phyloP scores from a whole-genome alignment of 495 filamentous ascomycete genomes.

The Eremomyces bilateralis region DNA sequence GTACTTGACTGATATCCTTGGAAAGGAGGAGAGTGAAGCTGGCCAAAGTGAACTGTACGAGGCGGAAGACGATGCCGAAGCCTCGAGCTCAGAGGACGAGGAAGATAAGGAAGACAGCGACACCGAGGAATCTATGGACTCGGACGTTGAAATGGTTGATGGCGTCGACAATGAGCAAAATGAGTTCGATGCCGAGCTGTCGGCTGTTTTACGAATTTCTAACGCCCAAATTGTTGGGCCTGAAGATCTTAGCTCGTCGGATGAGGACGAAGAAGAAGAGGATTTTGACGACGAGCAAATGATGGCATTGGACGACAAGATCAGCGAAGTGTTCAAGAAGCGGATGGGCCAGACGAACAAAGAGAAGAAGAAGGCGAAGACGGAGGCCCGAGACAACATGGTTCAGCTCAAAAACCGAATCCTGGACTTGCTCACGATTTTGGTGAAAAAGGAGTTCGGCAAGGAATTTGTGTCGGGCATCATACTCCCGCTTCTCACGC shows the following conservation, averaged over 20 bases:
- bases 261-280: slow-evolving; percentile 18
- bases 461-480: slow-evolving; percentile 43
- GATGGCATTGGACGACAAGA: slow-evolving; percentile 64
- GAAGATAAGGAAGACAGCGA: slow-evolving; percentile 25
- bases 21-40: slow-evolving; percentile 55
- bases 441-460: slow-evolving; percentile 53
- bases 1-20: slow-evolving; percentile 40
- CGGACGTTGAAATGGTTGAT: slow-evolving; percentile 17
- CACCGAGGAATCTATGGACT: slow-evolving; percentile 26
- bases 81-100: slow-evolving; percentile 6
- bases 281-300: slow-evolving; percentile 83
- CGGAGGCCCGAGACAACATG: slow-evolving; percentile 72
- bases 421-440: slow-evolving; percentile 70
- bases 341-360: slow-evolving; percentile 26
- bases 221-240: too few relatives aligned
- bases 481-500: slow-evolving; percentile 39
- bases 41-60: slow-evolving; percentile 79
- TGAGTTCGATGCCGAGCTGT: too few relatives aligned
- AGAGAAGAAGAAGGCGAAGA: slow-evolving; percentile 57
- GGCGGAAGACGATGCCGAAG: slow-evolving; percentile 34
- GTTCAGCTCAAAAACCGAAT: slow-evolving; percentile 89
- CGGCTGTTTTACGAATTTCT: too few relatives aligned
- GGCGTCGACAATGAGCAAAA: too few relatives aligned
- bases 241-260: too few relatives aligned
- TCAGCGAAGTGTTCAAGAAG: slow-evolving; percentile 66